These are phyloP conservation scores for Suillus brevipes DNA, from an alignment of 768 basidiomycete genomes.

Conservation along the genomic window DNA sequence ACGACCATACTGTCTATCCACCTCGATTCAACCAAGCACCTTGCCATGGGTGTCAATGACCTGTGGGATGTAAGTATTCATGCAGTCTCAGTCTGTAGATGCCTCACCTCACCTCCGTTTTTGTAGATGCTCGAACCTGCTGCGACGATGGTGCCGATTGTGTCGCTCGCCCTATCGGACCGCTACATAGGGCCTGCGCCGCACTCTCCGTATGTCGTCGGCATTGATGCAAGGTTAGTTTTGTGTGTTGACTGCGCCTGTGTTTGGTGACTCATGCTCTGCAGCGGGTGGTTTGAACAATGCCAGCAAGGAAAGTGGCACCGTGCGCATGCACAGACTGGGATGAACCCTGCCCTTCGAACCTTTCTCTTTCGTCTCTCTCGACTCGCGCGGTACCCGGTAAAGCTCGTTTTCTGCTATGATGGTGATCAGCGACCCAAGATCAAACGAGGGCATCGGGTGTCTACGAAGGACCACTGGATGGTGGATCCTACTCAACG, in stretches of 20 bases:
- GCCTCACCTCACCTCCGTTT: not conserved
- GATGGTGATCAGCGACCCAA: not conserved
- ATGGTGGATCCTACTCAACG: slow-evolving; percentile 3
- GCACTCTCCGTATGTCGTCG: not conserved
- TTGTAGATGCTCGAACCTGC: not conserved
- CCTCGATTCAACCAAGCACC: too few relatives aligned
- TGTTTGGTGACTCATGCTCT: not conserved
- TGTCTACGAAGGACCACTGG: slow-evolving; percentile 5
- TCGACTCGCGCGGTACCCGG: not conserved
- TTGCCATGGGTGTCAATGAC: too few relatives aligned
- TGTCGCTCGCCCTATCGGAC: not conserved
- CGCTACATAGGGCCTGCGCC: not conserved
- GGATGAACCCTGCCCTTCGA: not conserved
- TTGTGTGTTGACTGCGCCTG: not conserved
- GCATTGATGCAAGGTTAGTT: not conserved
- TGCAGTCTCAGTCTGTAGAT: too few relatives aligned
- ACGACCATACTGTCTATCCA: too few relatives aligned
- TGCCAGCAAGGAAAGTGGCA: slow-evolving; percentile 7
- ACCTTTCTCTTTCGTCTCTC: not conserved
- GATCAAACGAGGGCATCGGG: not conserved
- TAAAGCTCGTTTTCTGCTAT: not conserved
- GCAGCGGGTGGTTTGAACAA: not conserved
- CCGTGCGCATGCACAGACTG: not conserved
- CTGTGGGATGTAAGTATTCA: too few relatives aligned
- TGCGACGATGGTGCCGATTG: not conserved